Conservation (phyloP, 768 basidiomycete species). For the Lactifluus pinguis region DNA sequence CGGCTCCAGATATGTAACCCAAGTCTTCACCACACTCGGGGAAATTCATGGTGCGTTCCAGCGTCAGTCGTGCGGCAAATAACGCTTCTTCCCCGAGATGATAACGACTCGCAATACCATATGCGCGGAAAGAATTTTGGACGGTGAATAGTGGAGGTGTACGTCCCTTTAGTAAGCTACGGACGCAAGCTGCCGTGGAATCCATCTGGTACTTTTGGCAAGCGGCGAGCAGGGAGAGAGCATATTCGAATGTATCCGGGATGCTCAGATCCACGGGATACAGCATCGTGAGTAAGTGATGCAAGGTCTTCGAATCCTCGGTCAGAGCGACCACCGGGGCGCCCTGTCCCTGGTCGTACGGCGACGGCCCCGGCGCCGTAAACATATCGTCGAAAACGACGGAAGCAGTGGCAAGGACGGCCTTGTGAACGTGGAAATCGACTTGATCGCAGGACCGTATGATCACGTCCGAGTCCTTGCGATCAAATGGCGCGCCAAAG, state of each 20-base stretch:
- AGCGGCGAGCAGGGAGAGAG: neutral
- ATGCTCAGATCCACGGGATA: neutral
- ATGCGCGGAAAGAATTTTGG: neutral
- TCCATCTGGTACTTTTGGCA: constrained; percentile 13
- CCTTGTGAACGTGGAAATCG: constrained; percentile 45
- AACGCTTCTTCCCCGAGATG: neutral
- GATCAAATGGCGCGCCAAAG: constrained; percentile 9
- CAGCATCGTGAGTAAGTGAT: neutral
- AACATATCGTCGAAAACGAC: constrained; percentile 51
- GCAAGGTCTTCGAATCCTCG: constrained; percentile 1
- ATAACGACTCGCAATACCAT: constrained; percentile 3
- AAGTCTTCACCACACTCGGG: neutral
- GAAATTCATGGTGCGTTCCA: neutral
- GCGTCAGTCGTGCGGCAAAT: neutral
- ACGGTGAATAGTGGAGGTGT: neutral
- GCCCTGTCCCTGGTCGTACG: neutral
- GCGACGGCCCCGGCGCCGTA: constrained; percentile 16
- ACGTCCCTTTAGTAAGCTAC: neutral
- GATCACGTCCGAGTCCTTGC: constrained; percentile 33
- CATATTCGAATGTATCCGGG: neutral
- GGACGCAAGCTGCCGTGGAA: neutral
- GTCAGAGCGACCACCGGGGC: neutral
- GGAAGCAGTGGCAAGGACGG: constrained; percentile 47
- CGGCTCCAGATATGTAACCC: neutral
- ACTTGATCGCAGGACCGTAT: constrained; percentile 45